Evolutionary conservation across 1,284 basidiomycete genomes (phyloP).

Genomic region (Fomitopsis schrenkii): DNA sequence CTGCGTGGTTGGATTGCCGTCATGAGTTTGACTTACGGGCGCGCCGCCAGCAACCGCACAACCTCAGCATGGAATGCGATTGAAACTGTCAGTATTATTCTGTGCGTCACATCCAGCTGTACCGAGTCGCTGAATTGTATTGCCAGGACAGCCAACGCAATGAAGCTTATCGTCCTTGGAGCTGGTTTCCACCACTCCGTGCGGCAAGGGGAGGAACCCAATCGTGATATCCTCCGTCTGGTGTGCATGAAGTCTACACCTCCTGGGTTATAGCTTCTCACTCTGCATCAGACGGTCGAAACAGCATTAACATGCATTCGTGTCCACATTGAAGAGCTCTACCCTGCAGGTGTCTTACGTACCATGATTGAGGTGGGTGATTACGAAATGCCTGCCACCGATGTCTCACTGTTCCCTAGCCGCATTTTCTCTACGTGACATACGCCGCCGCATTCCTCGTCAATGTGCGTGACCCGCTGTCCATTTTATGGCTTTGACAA

Average conservation of each 20-base stretch:
- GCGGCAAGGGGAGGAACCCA: not conserved
- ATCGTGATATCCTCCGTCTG: not conserved
- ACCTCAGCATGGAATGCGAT: not conserved
- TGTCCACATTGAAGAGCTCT: not conserved
- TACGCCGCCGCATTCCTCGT: not conserved
- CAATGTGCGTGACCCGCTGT: not conserved
- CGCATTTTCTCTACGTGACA: not conserved
- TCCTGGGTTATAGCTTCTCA: not conserved
- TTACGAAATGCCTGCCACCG: not conserved
- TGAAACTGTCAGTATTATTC: not conserved
- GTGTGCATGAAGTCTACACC: not conserved
- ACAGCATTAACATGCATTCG: not conserved
- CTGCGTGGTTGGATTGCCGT: not conserved
- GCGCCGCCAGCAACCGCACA: not conserved
- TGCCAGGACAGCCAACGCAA: not conserved
- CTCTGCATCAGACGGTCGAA: not conserved
- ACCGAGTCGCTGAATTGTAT: no score
- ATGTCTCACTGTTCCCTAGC: not conserved
- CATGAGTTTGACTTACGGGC: not conserved
- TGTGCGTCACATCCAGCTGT: no score
- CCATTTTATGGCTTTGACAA: not conserved
- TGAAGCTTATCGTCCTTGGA: not conserved
- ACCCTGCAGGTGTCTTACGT: not conserved
- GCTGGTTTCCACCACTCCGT: not conserved
- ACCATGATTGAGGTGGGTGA: not conserved